These are phyloP conservation scores for Colletotrichum cordylinicola DNA, from an alignment of 2,329 filamentous ascomycete genomes.

Conservation along the genomic window DNA sequence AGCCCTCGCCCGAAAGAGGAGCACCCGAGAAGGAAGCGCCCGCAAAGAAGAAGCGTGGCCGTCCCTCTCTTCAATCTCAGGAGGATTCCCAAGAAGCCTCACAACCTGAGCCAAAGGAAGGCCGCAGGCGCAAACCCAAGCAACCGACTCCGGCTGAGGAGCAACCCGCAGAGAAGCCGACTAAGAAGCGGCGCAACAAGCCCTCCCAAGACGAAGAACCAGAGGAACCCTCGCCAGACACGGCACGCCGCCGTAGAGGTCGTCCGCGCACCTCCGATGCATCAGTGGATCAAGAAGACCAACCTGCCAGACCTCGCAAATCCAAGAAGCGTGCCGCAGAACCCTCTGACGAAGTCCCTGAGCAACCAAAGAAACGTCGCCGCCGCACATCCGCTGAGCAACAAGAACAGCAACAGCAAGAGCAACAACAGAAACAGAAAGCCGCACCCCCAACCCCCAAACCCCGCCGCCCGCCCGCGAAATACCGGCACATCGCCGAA, in stretches of 20 bases:
- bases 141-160: not conserved
- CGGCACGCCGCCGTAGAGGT: constrained; percentile 19
- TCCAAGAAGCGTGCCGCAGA: constrained; percentile 10
- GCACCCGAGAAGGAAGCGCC: not conserved
- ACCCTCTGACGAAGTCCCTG: not conserved
- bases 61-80: constrained; percentile 1
- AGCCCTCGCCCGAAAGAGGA: constrained; percentile 9
- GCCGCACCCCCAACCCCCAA: not conserved
- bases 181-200: not conserved
- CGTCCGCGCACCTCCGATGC: constrained; percentile 18
- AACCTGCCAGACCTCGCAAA: constrained; percentile 1
- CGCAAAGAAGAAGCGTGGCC: not conserved
- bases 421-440: not conserved
- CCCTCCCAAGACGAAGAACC: not conserved
- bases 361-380: constrained; percentile 9
- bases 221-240: constrained; percentile 1
- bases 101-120: not conserved
- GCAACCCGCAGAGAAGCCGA: not conserved
- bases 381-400: constrained; percentile 7
- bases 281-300: constrained; percentile 21
- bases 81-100: constrained; percentile 5
- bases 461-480: constrained; percentile 29
- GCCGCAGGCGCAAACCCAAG: not conserved
- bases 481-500: constrained; percentile 58
- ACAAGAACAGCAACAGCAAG: not conserved